phyloP scores from a whole-genome alignment of 148 eudicot species.

The Salicornia ramosissima region DNA sequence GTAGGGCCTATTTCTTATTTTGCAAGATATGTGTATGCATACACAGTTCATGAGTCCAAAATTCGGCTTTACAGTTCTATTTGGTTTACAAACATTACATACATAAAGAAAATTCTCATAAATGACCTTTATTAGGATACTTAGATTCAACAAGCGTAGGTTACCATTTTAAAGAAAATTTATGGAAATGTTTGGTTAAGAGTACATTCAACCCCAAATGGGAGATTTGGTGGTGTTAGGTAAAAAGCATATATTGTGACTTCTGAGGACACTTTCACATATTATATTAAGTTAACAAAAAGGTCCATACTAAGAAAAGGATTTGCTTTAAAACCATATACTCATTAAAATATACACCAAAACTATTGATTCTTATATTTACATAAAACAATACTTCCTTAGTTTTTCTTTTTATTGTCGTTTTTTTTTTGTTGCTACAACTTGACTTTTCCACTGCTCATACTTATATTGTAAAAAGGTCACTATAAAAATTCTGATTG shows the following conservation, averaged over 20 bases:
- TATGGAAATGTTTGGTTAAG: not conserved
- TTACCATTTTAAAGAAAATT: not conserved
- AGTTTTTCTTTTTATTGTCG: too few species aligned
- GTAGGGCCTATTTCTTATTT: not conserved
- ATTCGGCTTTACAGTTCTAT: too few species aligned
- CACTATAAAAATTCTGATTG: too few species aligned
- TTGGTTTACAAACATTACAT: not conserved
- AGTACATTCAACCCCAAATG: not conserved
- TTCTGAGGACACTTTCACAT: not conserved
- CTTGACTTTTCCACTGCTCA: too few species aligned
- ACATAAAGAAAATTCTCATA: not conserved
- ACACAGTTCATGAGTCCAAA: not conserved
- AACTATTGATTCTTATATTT: not conserved
- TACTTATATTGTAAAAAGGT: too few species aligned
- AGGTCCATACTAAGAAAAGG: not conserved
- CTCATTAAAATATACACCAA: not conserved
- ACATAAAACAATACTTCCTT: too few species aligned
- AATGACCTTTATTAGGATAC: not conserved
- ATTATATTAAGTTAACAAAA: not conserved
- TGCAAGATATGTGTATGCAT: not conserved
- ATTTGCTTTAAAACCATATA: not conserved
- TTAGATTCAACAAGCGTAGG: not conserved
- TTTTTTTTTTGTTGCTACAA: too few species aligned
- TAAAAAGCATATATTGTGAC: constrained; percentile 4
- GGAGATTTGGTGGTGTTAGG: not conserved